A percentile compares a stretch with the other conserved stretches of the same genome.
Evolutionary conservation across 2,329 filamentous ascomycete species (phyloP).

Genomic region (Paraphoma chrysanthemicola): DNA sequence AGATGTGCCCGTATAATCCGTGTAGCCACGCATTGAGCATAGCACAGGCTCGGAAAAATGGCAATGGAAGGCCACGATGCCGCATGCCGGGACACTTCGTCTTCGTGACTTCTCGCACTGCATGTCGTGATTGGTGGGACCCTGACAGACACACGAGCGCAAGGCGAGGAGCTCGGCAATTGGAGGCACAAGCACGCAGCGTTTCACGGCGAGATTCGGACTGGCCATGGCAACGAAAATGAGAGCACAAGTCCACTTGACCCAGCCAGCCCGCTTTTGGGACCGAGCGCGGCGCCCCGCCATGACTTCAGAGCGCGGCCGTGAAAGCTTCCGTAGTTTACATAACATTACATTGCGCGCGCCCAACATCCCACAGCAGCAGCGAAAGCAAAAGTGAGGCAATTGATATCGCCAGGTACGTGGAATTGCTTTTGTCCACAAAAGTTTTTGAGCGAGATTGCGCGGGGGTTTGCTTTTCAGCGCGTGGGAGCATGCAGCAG

Average conservation of each 20-base stretch:
- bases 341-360: constrained; percentile 1
- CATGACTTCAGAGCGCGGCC: constrained; percentile 47
- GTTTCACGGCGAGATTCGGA: constrained; percentile 44
- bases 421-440: constrained; percentile 1
- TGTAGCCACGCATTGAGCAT: constrained; percentile 21
- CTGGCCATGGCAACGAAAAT: constrained; percentile 23
- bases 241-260: constrained; percentile 11
- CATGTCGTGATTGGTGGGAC: constrained; percentile 30
- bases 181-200: constrained; percentile 23
- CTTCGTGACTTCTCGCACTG: neutral
- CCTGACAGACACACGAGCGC: constrained; percentile 6
- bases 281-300: constrained; percentile 39
- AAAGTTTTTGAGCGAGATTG: neutral
- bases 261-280: constrained; percentile 7
- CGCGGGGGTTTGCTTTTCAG: neutral
- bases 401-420: constrained; percentile 15
- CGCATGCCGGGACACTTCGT: constrained; percentile 24
- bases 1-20: constrained; percentile 34
- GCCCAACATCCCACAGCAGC: constrained; percentile 20
- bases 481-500: neutral
- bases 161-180: constrained; percentile 29
- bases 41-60: constrained; percentile 33
- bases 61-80: constrained; percentile 21
- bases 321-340: constrained; percentile 32
- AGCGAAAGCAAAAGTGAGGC: constrained; percentile 1